A percentile compares a stretch with the other conserved stretches of the same genome.
phyloP scores from a whole-genome alignment of 2,329 filamentous ascomycete species.

The Tolypocladium paradoxum region DNA sequence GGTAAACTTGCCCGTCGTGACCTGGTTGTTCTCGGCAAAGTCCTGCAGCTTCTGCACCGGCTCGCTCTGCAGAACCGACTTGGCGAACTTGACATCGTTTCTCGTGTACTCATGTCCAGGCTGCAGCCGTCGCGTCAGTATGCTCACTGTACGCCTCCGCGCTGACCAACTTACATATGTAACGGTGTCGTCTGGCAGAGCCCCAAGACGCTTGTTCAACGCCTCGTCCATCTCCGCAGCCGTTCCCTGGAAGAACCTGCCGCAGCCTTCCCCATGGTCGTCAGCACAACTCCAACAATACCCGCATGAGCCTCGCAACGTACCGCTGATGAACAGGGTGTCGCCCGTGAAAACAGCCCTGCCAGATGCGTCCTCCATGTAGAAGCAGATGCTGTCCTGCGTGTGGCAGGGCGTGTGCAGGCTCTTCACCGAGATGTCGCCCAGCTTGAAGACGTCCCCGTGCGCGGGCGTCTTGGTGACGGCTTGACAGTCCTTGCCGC shows the following conservation, averaged over 20 bases:
- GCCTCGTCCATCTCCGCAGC: slow-evolving; percentile 87
- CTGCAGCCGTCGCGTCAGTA: slow-evolving; percentile 27
- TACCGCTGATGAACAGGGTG: slow-evolving; percentile 87
- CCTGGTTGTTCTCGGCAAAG: slow-evolving; percentile 67
- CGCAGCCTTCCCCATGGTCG: slow-evolving; percentile 53
- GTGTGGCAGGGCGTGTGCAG: slow-evolving; percentile 98
- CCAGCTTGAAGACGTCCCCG: slow-evolving; percentile 70
- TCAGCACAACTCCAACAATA: neutral
- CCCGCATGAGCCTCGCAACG: neutral
- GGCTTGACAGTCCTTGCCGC: slow-evolving; percentile 73
- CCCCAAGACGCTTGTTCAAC: slow-evolving; percentile 72
- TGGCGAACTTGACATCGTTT: slow-evolving; percentile 79
- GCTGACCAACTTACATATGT: slow-evolving; percentile 58
- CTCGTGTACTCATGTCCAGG: slow-evolving; percentile 99
- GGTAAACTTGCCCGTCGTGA: slow-evolving; percentile 93
- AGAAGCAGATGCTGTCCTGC: slow-evolving; percentile 96
- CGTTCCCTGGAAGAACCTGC: slow-evolving; percentile 89
- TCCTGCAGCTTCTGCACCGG: slow-evolving; percentile 65
- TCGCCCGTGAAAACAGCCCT: slow-evolving; percentile 90
- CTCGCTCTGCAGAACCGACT: slow-evolving; percentile 63
- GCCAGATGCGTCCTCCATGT: slow-evolving; percentile 66
- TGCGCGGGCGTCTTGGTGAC: slow-evolving; percentile 71
- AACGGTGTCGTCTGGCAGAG: slow-evolving; percentile 78
- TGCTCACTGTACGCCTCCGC: neutral
- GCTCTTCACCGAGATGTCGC: slow-evolving; percentile 70